A percentile compares a stretch with the other conserved stretches of the same genome.
These are phyloP conservation scores for Penicillium sumatraense DNA, from an alignment of 2,329 filamentous ascomycete genomes.

Conservation along the genomic window DNA sequence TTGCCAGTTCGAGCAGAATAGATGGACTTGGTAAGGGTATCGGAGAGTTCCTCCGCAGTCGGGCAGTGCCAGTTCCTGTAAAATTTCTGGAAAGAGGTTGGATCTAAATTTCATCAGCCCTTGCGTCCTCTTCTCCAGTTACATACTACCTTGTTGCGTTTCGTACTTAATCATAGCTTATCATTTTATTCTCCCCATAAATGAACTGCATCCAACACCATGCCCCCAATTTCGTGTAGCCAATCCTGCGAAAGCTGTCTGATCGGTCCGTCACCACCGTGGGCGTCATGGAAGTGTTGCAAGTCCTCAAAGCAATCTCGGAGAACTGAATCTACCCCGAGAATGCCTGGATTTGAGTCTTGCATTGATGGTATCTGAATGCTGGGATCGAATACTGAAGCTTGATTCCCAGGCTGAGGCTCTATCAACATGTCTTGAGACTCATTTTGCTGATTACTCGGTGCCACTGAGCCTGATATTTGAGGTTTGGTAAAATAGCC, in stretches of 20 bases:
- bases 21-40: conserved; percentile 17
- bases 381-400: background rate
- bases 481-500: conserved; percentile 27
- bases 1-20: conserved; percentile 16
- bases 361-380: conserved; percentile 17
- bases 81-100: conserved; percentile 11
- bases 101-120: background rate
- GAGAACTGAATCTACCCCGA: conserved; percentile 46
- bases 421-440: background rate
- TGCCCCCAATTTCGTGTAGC: conserved; percentile 31
- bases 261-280: conserved; percentile 33
- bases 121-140: too few relatives aligned
- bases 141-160: too few relatives aligned
- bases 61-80: conserved; percentile 7
- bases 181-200: background rate
- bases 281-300: conserved; percentile 26
- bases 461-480: background rate
- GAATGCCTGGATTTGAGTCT: conserved; percentile 3
- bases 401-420: background rate
- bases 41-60: conserved; percentile 12
- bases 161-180: background rate
- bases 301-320: conserved; percentile 44
- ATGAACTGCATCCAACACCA: conserved; percentile 2
- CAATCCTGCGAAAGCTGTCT: conserved; percentile 40
- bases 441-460: background rate